Evolutionary conservation across 345 rosid species (phyloP), one percentile per base, ranked within the genome.

Genomic region (Arabis alpina): DNA sequence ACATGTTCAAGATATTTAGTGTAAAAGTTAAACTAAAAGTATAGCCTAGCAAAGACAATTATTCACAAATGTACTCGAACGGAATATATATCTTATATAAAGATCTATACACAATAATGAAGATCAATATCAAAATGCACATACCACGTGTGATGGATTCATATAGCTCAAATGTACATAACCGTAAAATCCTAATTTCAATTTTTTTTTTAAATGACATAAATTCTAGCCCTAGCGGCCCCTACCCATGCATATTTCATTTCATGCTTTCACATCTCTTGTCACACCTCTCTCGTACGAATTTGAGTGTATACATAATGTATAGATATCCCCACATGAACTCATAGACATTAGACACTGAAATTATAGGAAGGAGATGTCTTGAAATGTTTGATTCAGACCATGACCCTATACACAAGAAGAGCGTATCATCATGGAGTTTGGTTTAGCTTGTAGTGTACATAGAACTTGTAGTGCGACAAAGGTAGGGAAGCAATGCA

Each of bases 201-300:
- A 15, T 23, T n/a, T 4, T 11, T 25, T 32, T 64, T 12, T 10
- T 7, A 49, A 7, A 44, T 30, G 36, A 51, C 62, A 51, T 59
- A 32, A 16, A 36, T 47, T 53, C 56, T 58, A 75, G 67, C 74
- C 69, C 54, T 74, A 74, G 68, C 12, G 51, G 50, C 50, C 77
- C 73, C 73, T 60, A 54, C 56, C 50, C 74, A 54, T 75, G 79
- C 79, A 68, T 51, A 65, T 75, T 45, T 61, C 79, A 54, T 54
- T 68, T 75, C 79, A 74, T 45, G 55, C 68, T 68, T 47, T 68
- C 79, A 75, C 70, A 75, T 75, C 78, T 23, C 23, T 42, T 58
- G 67, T 73, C 72, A 51, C 67, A 1, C 1, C n/a, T 50, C 49
- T 66, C 54, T 14, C 51, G 55, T 72, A 15, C 53, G 58, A 28